phyloP scores from a whole-genome alignment of 441 rosid species.

The Euphorbia celastroides region DNA sequence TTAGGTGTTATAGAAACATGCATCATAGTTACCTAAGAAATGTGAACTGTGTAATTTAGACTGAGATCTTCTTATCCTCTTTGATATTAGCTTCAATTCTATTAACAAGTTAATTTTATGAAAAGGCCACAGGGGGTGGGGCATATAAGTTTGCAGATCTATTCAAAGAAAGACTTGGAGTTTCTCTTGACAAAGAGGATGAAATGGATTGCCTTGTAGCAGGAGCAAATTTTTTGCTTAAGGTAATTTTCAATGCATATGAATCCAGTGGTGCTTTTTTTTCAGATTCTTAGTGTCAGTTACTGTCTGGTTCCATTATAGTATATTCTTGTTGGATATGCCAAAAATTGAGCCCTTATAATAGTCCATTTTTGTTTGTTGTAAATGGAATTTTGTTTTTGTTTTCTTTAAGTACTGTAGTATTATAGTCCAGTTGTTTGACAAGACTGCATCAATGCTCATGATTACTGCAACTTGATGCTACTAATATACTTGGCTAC shows the following conservation, averaged over 20 bases:
- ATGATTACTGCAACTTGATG: not conserved
- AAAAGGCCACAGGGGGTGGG: constrained; percentile 99
- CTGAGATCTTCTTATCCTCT: not conserved
- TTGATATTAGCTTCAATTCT: constrained; percentile 4
- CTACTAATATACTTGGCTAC: not conserved
- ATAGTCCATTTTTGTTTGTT: not conserved
- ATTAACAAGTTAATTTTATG: constrained; percentile 31
- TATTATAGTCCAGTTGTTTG: not conserved
- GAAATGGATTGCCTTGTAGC: constrained; percentile 99
- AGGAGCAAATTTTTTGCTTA: constrained; percentile 97
- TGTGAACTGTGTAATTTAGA: not conserved
- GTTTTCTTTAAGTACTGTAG: not conserved
- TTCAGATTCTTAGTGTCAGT: not conserved
- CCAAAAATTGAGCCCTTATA: not conserved
- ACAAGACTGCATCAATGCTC: not conserved
- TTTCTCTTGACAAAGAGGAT: constrained; percentile 97
- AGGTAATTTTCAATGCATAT: constrained; percentile 35
- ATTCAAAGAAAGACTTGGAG: constrained; percentile 92
- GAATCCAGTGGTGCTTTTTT: not conserved
- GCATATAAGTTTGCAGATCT: constrained; percentile 91
- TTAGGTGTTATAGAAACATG: not conserved
- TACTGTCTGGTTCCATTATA: not conserved
- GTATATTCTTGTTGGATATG: not conserved
- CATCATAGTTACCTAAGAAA: not conserved
- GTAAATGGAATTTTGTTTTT: not conserved